These are phyloP conservation scores for Boletus albobrunnescens DNA, from an alignment of 1,284 basidiomycete genomes.

Conservation along the genomic window DNA sequence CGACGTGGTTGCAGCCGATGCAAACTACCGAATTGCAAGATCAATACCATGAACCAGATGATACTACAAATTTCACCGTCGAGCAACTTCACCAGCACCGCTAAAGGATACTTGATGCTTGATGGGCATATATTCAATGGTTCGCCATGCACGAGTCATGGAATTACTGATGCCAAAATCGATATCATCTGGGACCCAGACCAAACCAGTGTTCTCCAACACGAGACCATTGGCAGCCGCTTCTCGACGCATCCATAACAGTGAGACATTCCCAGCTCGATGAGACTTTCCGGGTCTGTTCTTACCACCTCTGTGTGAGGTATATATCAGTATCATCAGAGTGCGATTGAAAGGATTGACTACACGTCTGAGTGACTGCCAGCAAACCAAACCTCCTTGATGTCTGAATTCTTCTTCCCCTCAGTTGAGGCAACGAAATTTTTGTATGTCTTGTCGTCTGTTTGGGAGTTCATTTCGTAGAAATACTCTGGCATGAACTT, in stretches of 20 bases:
- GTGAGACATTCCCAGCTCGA: conserved; percentile 25
- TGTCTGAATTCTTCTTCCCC: conserved; percentile 4
- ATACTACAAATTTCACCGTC: conserved; percentile 10
- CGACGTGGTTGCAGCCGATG: conserved; percentile 23
- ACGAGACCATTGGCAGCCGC: conserved; percentile 21
- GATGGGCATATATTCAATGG: conserved; percentile 27
- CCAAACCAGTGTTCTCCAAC: conserved; percentile 19
- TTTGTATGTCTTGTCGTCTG: neutral
- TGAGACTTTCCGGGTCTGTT: conserved; percentile 12
- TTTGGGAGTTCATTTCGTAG: conserved; percentile 23
- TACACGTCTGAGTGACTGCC: conserved; percentile 35
- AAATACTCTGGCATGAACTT: conserved; percentile 42
- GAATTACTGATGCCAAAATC: conserved; percentile 23
- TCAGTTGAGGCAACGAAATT: neutral
- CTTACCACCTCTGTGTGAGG: conserved; percentile 20
- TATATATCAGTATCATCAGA: conserved; percentile 1
- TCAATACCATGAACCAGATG: neutral
- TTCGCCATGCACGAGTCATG: conserved; percentile 20
- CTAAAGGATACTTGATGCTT: conserved; percentile 25
- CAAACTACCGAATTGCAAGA: conserved; percentile 7
- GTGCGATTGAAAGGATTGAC: too few species aligned
- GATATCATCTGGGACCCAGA: conserved; percentile 29
- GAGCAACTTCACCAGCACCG: conserved; percentile 10
- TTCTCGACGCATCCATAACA: conserved; percentile 30
- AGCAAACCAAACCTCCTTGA: conserved; percentile 35